These are phyloP conservation scores for Cystobasidium ongulense DNA, from an alignment of 768 basidiomycete species.

Conservation along the genomic window DNA sequence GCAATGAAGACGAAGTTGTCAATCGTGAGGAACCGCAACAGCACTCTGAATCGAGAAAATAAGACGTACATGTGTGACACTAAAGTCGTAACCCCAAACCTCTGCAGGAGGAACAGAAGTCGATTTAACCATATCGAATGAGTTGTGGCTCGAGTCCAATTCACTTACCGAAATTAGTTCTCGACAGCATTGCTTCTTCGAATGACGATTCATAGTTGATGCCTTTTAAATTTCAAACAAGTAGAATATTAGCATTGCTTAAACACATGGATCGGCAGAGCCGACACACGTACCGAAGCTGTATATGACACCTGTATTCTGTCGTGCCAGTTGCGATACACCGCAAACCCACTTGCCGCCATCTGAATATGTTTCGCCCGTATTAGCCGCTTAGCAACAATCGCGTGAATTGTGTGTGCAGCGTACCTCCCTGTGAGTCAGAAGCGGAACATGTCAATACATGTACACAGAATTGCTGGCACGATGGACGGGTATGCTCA, in stretches of 20 bases:
- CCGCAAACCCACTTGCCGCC: slow-evolving; percentile 35
- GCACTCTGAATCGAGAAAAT: background rate
- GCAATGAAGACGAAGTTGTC: background rate
- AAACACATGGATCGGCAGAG: background rate
- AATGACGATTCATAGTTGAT: slow-evolving; percentile 35
- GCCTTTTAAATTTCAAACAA: background rate
- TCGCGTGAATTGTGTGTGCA: background rate
- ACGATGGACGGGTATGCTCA: background rate
- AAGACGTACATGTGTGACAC: slow-evolving; percentile 8
- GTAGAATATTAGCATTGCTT: background rate
- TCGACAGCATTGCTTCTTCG: slow-evolving; percentile 29
- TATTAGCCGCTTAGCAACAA: background rate
- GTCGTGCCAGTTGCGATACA: slow-evolving; percentile 8
- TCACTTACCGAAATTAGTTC: background rate
- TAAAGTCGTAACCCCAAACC: slow-evolving; percentile 38
- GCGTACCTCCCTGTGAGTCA: background rate
- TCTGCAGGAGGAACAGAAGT: background rate
- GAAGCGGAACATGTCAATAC: background rate
- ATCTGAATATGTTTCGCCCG: background rate
- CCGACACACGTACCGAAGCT: slow-evolving; percentile 19
- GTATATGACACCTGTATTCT: slow-evolving; percentile 30
- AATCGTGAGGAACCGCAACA: background rate
- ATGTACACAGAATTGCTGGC: background rate
- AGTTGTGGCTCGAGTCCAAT: too few species aligned
- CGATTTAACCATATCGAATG: background rate